phyloP scores from a whole-genome alignment of 192 early-diverging fungal species.

The Diversispora epigaea region DNA sequence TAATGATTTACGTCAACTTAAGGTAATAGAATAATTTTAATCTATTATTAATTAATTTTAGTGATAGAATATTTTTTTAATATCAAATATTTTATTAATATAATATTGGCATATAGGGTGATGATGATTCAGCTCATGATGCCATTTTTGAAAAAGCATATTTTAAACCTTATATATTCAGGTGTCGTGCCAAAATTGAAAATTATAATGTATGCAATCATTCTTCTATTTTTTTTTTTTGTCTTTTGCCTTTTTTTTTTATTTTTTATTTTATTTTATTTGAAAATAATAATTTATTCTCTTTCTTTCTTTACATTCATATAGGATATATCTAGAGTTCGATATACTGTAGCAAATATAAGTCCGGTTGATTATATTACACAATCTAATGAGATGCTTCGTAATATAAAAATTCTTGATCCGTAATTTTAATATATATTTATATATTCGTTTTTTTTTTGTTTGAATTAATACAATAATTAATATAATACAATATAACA shows the following conservation, averaged over 20 bases:
- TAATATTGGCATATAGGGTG: conserved; percentile 34
- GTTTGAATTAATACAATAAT: no score
- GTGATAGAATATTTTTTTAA: no score
- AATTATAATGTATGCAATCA: conserved; percentile 62
- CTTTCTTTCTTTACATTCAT: no score
- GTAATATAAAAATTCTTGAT: no score
- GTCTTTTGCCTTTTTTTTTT: neutral
- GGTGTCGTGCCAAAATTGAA: conserved; percentile 79
- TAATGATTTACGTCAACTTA: conserved; percentile 63
- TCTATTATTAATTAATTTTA: no score
- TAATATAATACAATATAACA: no score
- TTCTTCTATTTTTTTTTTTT: neutral
- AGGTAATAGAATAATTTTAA: conserved; percentile 38
- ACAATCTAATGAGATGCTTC: neutral
- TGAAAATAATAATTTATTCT: no score
- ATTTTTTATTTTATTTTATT: no score
- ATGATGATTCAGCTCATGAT: conserved; percentile 53
- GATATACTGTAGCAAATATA: neutral
- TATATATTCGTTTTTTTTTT: no score
- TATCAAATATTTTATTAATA: no score
- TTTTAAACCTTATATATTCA: conserved; percentile 73
- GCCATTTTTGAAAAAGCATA: conserved; percentile 50
- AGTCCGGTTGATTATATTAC: neutral
- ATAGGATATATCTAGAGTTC: neutral
- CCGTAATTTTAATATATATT: no score